Evolutionary conservation across 768 basidiomycete genomes (phyloP).

Genomic region (Suillus cothurnatus): DNA sequence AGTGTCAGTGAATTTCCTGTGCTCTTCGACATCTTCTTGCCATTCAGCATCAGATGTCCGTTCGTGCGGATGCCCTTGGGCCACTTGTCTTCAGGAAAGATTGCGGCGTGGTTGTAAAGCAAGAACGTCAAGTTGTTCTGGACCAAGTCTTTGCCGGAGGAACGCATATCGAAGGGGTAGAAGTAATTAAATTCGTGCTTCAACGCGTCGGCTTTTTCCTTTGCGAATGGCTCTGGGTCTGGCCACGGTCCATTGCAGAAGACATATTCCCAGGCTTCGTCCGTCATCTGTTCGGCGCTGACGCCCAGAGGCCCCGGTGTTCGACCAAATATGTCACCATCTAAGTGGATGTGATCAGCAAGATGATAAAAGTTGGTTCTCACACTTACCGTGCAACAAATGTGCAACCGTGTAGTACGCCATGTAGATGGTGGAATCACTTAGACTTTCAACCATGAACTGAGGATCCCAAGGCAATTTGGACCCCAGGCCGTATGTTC

Average conservation of each 20-base stretch:
- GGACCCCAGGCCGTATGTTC: slow-evolving; percentile 94
- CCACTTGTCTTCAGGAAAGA: slow-evolving; percentile 88
- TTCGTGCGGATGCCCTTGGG: slow-evolving; percentile 92
- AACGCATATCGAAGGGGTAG: slow-evolving; percentile 97
- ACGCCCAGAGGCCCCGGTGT: slow-evolving; percentile 83
- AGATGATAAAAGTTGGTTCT: neutral
- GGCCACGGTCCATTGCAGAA: slow-evolving; percentile 81
- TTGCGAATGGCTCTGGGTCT: slow-evolving; percentile 59
- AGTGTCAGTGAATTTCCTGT: slow-evolving; percentile 95
- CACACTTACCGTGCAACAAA: slow-evolving; percentile 77
- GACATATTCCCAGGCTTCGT: slow-evolving; percentile 97
- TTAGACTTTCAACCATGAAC: slow-evolving; percentile 95
- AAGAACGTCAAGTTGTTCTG: slow-evolving; percentile 95
- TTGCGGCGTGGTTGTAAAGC: slow-evolving; percentile 92
- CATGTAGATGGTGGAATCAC: slow-evolving; percentile 99
- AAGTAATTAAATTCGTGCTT: slow-evolving; percentile 95
- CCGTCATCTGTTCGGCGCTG: slow-evolving; percentile 90
- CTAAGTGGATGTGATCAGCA: slow-evolving; percentile 34
- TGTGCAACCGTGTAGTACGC: slow-evolving; percentile 95
- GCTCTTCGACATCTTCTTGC: slow-evolving; percentile 98
- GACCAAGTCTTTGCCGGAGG: slow-evolving; percentile 96
- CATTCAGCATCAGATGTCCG: slow-evolving; percentile 95
- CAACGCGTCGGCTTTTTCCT: slow-evolving; percentile 80
- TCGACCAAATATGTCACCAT: slow-evolving; percentile 74
- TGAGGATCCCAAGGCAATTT: slow-evolving; percentile 96